Percentiles rank a stretch among this genome's conserved stretches.
Conservation (phyloP, 2,329 filamentous ascomycete species). For the Davidsoniella australis region DNA sequence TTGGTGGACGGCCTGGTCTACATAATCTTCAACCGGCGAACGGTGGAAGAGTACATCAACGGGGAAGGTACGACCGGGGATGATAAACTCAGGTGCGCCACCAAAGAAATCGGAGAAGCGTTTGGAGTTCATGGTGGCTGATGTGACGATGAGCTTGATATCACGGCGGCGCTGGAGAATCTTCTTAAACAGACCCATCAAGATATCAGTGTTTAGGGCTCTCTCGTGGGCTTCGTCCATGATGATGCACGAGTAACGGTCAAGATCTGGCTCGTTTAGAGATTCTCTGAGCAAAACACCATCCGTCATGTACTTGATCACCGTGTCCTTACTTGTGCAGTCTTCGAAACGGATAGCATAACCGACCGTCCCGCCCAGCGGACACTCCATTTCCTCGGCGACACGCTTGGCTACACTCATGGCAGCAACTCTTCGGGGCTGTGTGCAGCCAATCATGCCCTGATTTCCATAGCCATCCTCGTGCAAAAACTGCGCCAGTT, state of each 20-base stretch:
- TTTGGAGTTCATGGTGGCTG: constrained; percentile 96
- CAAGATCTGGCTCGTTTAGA: constrained; percentile 77
- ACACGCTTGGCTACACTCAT: constrained; percentile 99
- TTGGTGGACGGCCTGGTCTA: constrained; percentile 91
- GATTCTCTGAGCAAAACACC: constrained; percentile 88
- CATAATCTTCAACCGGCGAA: constrained; percentile 92
- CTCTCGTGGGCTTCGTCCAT: constrained; percentile 99
- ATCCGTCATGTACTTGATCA: constrained; percentile 99
- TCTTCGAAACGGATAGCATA: constrained; percentile 98
- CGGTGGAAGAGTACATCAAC: constrained; percentile 93
- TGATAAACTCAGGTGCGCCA: constrained; percentile 88
- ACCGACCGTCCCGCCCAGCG: constrained; percentile 71
- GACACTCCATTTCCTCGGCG: constrained; percentile 94
- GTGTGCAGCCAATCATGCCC: constrained; percentile 91
- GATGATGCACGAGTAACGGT: constrained; percentile 94
- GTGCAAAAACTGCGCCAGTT: constrained; percentile 87
- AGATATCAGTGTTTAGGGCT: constrained; percentile 86
- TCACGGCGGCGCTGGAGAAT: constrained; percentile 78
- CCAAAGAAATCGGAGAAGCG: constrained; percentile 93
- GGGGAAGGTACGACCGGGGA: constrained; percentile 88
- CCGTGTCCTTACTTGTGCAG: constrained; percentile 85
- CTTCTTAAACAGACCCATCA: constrained; percentile 97
- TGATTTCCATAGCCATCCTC: constrained; percentile 82
- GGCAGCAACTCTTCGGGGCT: constrained; percentile 86
- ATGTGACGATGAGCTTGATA: constrained; percentile 91